Base-by-base conservation (phyloP, 2,329 filamentous ascomycete species). In the Sarocladiaceae sp. region DNA sequence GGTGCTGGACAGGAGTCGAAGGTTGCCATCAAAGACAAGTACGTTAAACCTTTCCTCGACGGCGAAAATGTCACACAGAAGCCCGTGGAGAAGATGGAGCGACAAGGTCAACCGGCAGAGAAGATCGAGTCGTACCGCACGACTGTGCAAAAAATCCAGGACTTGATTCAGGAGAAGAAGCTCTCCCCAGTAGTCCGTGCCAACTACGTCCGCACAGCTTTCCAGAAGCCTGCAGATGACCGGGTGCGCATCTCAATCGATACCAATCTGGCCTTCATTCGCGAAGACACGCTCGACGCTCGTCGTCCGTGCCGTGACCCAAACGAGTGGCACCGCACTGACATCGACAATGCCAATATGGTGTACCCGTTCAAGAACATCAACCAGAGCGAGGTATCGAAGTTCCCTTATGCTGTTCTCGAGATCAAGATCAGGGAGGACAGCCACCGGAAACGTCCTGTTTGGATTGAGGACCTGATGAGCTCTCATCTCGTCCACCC, bases 61-160 rank as follows among this genome's bases (percentile, higher is more conserved):
- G 90, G 88, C 47, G 82, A 94, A 58, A 96, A 97, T 70, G 84
- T 88, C 62, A 88, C 96, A 83, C 93, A 97, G 67, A 97, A 96
- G 77, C 86, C 83, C 52, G 75, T 96, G 25, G 78, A 88, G 60
- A 96, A 96, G 73, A 87, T 97, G 77, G 87, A 90, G 69, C 82
- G 89, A 39, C 83, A 87, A 58, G 86, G 87, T 51, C 81, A 84
- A 54, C 79, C 84, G 48, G 75, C 79, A 36, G 78, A 84, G 47
- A 80, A 87, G 58, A 80, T 90, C 28, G 79, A 87, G 50, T 73
- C 77, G 22, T 86, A 95, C 64, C 86, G 87, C 67, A 75, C 77
- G 31, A 86, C 87, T 2, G 87, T 93, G 15, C 75, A 84, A 44
- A 82, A 86, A 55, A 88, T 97, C 36, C 90, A 96, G 66, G 74